Conservation (phyloP, 1,284 basidiomycete genomes). For the Earliella scabrosa region DNA sequence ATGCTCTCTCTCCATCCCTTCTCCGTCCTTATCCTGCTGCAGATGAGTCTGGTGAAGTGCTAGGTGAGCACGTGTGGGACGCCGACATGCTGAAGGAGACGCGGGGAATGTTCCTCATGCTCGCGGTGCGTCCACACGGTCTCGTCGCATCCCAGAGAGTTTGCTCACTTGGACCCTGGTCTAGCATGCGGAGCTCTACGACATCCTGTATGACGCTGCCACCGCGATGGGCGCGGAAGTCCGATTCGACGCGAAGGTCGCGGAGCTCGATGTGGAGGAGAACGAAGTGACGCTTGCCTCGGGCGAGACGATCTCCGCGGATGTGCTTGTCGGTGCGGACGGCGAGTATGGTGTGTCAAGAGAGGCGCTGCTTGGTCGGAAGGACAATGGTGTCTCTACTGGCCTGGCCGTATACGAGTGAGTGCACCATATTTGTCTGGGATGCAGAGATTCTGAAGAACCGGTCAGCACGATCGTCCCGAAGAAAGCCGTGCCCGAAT, state of each 20-base stretch:
- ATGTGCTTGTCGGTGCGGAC: slow-evolving; percentile 70
- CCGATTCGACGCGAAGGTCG: slow-evolving; percentile 23
- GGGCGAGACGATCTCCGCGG: slow-evolving; percentile 52
- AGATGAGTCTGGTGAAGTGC: slow-evolving; percentile 44
- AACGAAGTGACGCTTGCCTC: slow-evolving; percentile 45
- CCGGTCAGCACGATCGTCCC: slow-evolving; percentile 10
- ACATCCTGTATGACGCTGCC: slow-evolving; percentile 48
- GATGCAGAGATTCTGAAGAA: no score
- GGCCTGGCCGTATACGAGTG: slow-evolving; percentile 50
- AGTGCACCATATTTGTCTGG: not conserved
- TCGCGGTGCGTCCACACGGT: slow-evolving; percentile 43
- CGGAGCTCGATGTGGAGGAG: slow-evolving; percentile 24
- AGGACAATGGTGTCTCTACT: slow-evolving; percentile 34
- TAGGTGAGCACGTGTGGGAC: slow-evolving; percentile 58
- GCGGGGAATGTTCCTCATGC: slow-evolving; percentile 55
- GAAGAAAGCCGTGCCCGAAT: not conserved
- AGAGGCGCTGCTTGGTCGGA: slow-evolving; percentile 34
- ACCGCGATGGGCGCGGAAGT: slow-evolving; percentile 34
- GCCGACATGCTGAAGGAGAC: slow-evolving; percentile 57
- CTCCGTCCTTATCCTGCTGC: not conserved
- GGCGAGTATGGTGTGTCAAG: slow-evolving; percentile 43
- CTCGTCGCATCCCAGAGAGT: not conserved
- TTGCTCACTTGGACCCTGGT: not conserved
- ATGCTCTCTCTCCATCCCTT: not conserved
- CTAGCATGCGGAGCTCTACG: slow-evolving; percentile 46